Base-by-base conservation (phyloP, 2,329 filamentous ascomycete genomes). In the Dothistroma pini region DNA sequence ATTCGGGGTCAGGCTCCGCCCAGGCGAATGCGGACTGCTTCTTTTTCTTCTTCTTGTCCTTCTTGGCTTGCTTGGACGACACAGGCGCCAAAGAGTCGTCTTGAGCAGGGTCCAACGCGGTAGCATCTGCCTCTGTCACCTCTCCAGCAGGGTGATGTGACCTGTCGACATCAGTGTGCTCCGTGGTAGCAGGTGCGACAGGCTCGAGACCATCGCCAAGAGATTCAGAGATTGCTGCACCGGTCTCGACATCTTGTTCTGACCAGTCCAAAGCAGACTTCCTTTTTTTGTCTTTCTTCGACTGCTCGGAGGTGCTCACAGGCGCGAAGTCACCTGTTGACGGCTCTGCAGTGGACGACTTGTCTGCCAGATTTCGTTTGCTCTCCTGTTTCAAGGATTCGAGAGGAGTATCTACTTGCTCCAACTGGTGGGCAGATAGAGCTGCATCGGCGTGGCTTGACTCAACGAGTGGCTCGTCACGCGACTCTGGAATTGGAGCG, bases 241-340 rank as follows among this genome's bases (percentile, higher is more conserved):
- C 12, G 7, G 25, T 25, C 25, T 35, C 55, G 21, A 50, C 25
- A 10, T 29, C 55, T 22, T 29, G 5, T n/a, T 50, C 55, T 4
- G 10, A 3, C 51, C 51, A 32, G 21, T 31, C 10, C 19, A 21
- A 25, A 29, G 54, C 29, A 16, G 41, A 47, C 62, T 67, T 70
- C 1, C 68, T 70, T 62, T 79, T 79, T 52, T 78, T 78, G 22
- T 76, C 74, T 54, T 79, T 80, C 68, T 79, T 78, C 32, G 74
- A 72, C 61, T 69, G 69, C 63, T 75, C 75, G 31, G 58, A 59
- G 1, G 65, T 63, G 21, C 64, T 60, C 16, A 48, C 57, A 10
- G 66, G 50, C 60, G 60, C 67, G 14, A 66, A 61, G 25, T 67
- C 64, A n/a, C 66, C 62, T 21, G 59, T 56, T n/a, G 52, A n/a